A percentile compares a stretch with the other conserved stretches of the same genome.
Evolutionary conservation across 1,284 basidiomycete genomes (phyloP).

Genomic region (Malassezia brasiliensis): DNA sequence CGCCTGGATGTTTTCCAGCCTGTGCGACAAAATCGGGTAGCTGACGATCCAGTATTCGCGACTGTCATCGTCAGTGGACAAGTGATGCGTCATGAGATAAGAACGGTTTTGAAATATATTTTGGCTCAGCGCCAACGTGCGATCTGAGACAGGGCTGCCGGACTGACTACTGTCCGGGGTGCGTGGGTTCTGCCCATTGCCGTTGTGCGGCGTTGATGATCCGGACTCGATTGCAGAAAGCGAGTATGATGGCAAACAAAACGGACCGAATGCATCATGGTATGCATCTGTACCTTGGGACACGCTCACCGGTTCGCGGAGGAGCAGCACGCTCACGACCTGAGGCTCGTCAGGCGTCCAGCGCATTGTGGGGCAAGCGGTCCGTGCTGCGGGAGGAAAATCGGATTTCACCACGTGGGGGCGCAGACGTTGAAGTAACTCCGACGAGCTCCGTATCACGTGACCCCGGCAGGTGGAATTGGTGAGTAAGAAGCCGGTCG

Average conservation of each 20-base stretch:
- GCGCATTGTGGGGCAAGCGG: not conserved
- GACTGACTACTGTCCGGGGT: not conserved
- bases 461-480: too few relatives aligned
- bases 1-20: slow-evolving; percentile 21
- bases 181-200: not conserved
- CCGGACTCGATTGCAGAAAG: slow-evolving; percentile 40
- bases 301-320: slow-evolving; percentile 38
- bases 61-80: slow-evolving; percentile 20
- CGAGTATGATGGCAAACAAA: slow-evolving; percentile 42
- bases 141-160: not conserved
- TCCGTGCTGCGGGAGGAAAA: slow-evolving; percentile 1
- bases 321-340: slow-evolving; percentile 30
- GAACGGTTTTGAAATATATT: slow-evolving; percentile 15
- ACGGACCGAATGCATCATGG: slow-evolving; percentile 44
- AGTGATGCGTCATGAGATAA: slow-evolving; percentile 43
- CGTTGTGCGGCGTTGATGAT: slow-evolving; percentile 31
- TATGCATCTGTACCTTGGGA: slow-evolving; percentile 44
- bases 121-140: not conserved
- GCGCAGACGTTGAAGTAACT: not conserved
- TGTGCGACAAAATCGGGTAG: slow-evolving; percentile 32
- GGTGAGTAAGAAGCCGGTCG: not conserved
- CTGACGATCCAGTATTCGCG: slow-evolving; percentile 37
- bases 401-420: not conserved
- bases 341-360: not conserved
- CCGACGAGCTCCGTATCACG: too few relatives aligned